Evolutionary conservation across 179 eudicot species (phyloP), one percentile per base, ranked within the genome.

Genomic region (Heliamphora pulchella): DNA sequence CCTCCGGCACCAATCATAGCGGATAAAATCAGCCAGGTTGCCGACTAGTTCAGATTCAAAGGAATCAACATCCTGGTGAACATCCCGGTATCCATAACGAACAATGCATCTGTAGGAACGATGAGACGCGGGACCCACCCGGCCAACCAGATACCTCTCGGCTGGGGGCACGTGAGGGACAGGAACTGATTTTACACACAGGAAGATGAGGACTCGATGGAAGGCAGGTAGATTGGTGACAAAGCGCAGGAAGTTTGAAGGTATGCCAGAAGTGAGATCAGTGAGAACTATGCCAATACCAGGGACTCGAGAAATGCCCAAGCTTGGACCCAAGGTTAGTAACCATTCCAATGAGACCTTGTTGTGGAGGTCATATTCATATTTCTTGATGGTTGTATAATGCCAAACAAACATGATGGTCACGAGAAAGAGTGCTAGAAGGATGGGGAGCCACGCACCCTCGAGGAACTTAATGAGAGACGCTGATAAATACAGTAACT

Each of bases 381-480:
- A 91, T 82, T 93, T 94, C 84, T 91, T 90, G 72, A 90, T 84
- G 48, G 98, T 91, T 77, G 98, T 88, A 41, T 93, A 93, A 82
- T 94, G 96, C 98, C 98, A 94, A 39, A 93, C 92, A 68, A 90
- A 89, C 98, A 94, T 94, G 81, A 94, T 82, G 58, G 96, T 87
- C 78, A 94, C 87, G 7, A 94, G 92, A 85, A 93, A 81, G 74
- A 94, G 92, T 43, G 98, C 91, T 71, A 94, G 89, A 68, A 94
- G 93, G 81, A 94, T 94, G 0, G 98, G 98, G 48, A 94, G 91
- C 98, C 98, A 94, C 2, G 97, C 98, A 3, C 98, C 98, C 78
- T 94, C 97, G 4, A 87, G 82, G 75, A 94, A 92, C 76, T 93
- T 94, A 51, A 91, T 89, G 11, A 94, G 84, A 41, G 98, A 94